Conservation (phyloP, 148 eudicot genomes). For the Camellia japonica region DNA sequence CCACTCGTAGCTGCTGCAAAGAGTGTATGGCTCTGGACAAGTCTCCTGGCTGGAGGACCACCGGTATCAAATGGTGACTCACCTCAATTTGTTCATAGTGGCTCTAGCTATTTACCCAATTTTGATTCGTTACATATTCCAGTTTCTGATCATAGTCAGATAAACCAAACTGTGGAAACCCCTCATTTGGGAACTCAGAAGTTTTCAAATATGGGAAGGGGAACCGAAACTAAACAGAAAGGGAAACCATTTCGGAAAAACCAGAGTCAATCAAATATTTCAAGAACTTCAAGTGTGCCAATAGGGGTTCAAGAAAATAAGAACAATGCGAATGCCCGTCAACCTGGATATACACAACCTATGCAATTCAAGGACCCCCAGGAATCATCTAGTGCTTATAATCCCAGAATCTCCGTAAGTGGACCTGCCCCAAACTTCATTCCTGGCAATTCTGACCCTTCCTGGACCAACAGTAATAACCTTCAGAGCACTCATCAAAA, state of each 20-base stretch:
- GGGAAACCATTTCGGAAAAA: slow-evolving; percentile 41
- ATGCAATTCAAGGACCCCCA: slow-evolving; percentile 38
- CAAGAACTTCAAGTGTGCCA: slow-evolving; percentile 35
- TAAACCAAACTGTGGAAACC: slow-evolving; percentile 29
- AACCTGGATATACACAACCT: slow-evolving; percentile 30
- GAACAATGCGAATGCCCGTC: slow-evolving; percentile 22
- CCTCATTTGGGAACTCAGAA: slow-evolving; percentile 32
- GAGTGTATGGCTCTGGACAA: slow-evolving; percentile 94
- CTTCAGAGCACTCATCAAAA: slow-evolving; percentile 33
- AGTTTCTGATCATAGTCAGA: slow-evolving; percentile 34
- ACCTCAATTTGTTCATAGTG: slow-evolving; percentile 30
- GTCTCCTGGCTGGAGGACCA: slow-evolving; percentile 63
- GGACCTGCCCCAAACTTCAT: slow-evolving; percentile 34
- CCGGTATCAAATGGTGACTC: slow-evolving; percentile 49
- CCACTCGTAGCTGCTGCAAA: slow-evolving; percentile 81
- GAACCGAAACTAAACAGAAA: slow-evolving; percentile 38
- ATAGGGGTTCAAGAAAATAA: slow-evolving; percentile 37
- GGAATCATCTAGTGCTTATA: slow-evolving; percentile 39
- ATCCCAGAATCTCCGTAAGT: slow-evolving; percentile 33
- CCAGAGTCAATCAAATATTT: slow-evolving; percentile 34
- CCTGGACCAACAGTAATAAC: slow-evolving; percentile 31
- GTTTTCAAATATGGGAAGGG: slow-evolving; percentile 34
- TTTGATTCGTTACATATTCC: slow-evolving; percentile 25
- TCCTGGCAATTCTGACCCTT: slow-evolving; percentile 40
- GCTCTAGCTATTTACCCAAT: slow-evolving; percentile 22